These are phyloP conservation scores for Wickerhamomyces silvicola DNA, from an alignment of 805 yeast genomes.

Conservation along the genomic window DNA sequence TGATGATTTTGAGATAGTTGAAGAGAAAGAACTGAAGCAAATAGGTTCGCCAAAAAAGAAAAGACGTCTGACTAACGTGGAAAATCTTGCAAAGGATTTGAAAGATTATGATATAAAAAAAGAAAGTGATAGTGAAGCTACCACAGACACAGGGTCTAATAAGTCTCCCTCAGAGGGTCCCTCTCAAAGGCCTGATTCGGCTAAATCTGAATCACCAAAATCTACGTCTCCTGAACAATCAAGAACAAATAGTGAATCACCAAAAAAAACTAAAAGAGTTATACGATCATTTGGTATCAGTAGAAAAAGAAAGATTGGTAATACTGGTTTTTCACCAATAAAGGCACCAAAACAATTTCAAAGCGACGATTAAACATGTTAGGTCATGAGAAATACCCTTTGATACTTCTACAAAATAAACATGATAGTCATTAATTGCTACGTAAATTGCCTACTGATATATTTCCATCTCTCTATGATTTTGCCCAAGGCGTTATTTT, in stretches of 20 bases:
- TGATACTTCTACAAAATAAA: background rate
- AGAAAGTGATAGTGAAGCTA: background rate
- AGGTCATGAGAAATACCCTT: background rate
- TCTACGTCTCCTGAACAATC: background rate
- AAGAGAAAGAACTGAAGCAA: conserved; percentile 1
- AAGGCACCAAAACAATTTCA: conserved; percentile 18
- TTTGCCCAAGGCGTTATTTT: conserved; percentile 26
- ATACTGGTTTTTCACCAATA: conserved; percentile 16
- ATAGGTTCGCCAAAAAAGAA: conserved; percentile 6
- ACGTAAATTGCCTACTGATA: conserved; percentile 3
- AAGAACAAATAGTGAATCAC: background rate
- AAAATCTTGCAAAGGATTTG: conserved; percentile 11
- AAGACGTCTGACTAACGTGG: conserved; percentile 8
- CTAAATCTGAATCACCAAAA: background rate
- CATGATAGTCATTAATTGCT: background rate
- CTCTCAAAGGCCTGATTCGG: too few relatives aligned
- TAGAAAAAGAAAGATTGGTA: conserved; percentile 16
- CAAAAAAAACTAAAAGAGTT: conserved; percentile 7
- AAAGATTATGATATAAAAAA: conserved; percentile 10
- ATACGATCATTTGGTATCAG: conserved; percentile 21
- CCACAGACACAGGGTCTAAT: background rate
- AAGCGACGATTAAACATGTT: conserved; percentile 5
- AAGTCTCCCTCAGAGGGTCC: conserved; percentile 1
- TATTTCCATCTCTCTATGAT: conserved; percentile 30
- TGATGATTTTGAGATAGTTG: conserved; percentile 1